Percentiles rank a stretch among this genome's conserved stretches.
These are phyloP conservation scores for Davidsoniella neocaledoniae DNA, from an alignment of 2,329 filamentous ascomycete genomes.

Conservation along the genomic window DNA sequence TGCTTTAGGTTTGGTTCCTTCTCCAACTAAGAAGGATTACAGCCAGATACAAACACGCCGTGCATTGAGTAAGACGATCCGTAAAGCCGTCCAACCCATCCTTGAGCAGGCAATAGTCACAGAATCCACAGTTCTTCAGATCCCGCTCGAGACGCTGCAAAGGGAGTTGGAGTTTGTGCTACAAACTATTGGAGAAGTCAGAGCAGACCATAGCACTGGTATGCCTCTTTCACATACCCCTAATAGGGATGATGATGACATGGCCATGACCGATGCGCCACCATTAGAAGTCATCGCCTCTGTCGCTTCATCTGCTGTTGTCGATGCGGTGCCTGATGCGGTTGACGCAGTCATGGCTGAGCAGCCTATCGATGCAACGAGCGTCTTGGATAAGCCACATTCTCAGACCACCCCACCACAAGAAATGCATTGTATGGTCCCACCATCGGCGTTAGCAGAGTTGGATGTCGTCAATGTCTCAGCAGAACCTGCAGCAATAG, in stretches of 20 bases:
- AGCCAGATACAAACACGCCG: slow-evolving; percentile 65
- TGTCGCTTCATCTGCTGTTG: no score
- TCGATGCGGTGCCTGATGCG: no score
- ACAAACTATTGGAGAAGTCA: slow-evolving; percentile 43
- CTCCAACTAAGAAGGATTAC: slow-evolving; percentile 32
- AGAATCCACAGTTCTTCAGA: slow-evolving; percentile 64
- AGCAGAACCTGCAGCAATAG: background rate
- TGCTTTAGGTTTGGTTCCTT: slow-evolving; percentile 28
- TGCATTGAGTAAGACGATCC: slow-evolving; percentile 74
- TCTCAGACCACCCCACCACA: slow-evolving; percentile 7
- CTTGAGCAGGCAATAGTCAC: slow-evolving; percentile 61
- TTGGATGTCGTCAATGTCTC: no score
- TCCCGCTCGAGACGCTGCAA: slow-evolving; percentile 50
- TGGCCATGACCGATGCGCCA: slow-evolving; percentile 13
- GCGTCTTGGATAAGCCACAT: background rate
- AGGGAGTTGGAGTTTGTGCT: slow-evolving; percentile 60
- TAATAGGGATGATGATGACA: slow-evolving; percentile 2
- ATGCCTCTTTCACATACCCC: background rate
- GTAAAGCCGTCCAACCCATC: slow-evolving; percentile 64
- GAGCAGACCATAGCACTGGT: background rate
- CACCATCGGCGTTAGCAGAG: no score
- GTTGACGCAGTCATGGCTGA: no score
- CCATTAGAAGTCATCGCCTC: background rate
- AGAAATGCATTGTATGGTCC: no score
- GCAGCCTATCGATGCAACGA: no score